These are phyloP conservation scores for Mucor plumbeus DNA, from an alignment of 371 early-diverging fungal species.

Conservation along the genomic window DNA sequence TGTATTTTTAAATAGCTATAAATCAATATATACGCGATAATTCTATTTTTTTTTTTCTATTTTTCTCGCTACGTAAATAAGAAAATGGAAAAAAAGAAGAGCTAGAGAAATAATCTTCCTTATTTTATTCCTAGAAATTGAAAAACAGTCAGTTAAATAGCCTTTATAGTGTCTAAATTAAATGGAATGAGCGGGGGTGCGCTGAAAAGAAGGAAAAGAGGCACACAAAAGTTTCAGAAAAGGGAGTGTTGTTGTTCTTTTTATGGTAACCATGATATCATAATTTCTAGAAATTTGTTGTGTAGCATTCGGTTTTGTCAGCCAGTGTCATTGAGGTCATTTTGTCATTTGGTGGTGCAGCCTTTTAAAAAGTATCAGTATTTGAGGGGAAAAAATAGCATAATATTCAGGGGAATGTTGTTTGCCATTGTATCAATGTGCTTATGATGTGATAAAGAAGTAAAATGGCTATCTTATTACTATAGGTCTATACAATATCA, in stretches of 20 bases:
- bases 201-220: background rate
- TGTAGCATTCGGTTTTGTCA: background rate
- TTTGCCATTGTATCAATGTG: no score
- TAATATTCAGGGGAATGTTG: background rate
- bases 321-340: constrained; percentile 2
- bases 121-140: constrained; percentile 1
- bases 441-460: no score
- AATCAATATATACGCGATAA: background rate
- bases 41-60: background rate
- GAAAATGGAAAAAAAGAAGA: constrained; percentile 5
- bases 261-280: constrained; percentile 4
- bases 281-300: background rate
- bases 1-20: background rate
- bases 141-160: background rate
- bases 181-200: constrained; percentile 1
- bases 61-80: background rate
- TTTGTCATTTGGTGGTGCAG: constrained; percentile 1
- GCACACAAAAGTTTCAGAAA: constrained; percentile 4
- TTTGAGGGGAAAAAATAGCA: background rate
- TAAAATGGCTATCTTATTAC: no score
- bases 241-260: background rate
- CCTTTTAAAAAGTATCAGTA: background rate
- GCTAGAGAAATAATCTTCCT: background rate
- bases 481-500: no score
- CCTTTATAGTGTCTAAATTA: background rate